Base-by-base conservation (phyloP, 176 grass and related monocot genomes). In the Eragrostis nindensis region DNA sequence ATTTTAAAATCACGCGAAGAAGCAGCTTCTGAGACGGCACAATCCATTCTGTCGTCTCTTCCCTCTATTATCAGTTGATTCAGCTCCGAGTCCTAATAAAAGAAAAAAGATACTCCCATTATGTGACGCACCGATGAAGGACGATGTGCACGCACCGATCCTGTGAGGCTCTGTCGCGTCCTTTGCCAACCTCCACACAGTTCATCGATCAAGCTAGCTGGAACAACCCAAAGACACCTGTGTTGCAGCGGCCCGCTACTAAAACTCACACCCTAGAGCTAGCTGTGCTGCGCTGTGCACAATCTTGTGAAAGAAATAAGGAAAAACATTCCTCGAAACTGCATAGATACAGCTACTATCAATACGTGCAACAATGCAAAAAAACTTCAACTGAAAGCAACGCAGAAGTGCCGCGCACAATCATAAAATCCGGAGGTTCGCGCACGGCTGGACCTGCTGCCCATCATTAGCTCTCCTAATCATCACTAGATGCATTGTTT, bases 151-250 rank as follows among this genome's bases (percentile, higher is more conserved):
- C 61, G 43, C 52, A 44, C 11, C 62, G 24, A 70, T 45, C 63
- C 53, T 69, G 80, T 68, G 80, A 81, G 38, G 6, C 60, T 40
- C 47, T 1, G 7, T 1, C 25, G 21, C 36, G 25, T 25, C 41
- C 59, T 68, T 60, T 22, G 61, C 81, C 81, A 88, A 29, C 80
- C 47, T 18, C 11, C 22, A 14, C 30, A 44, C 86, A 89, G 76
- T 80, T 89, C 62, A 63, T 75, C 70, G 13, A 27, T 11, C 46
- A 18, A 9, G 56, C 64, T 24, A 40, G 77, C 82, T 85, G 87
- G 87, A 85, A 64, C 82, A 85, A 55, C 71, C 8, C 9, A 69
- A 76, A 38, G 11, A 77, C 77, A 76, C 53, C 82, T 85, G 80
- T 83, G 17, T 49, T 40, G 50, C n/a, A 7, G 48, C 17, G 41